Percentiles rank a stretch among this genome's conserved stretches.
phyloP scores from a whole-genome alignment of 2,329 filamentous ascomycete genomes.

The Trichoderma guizhouense region DNA sequence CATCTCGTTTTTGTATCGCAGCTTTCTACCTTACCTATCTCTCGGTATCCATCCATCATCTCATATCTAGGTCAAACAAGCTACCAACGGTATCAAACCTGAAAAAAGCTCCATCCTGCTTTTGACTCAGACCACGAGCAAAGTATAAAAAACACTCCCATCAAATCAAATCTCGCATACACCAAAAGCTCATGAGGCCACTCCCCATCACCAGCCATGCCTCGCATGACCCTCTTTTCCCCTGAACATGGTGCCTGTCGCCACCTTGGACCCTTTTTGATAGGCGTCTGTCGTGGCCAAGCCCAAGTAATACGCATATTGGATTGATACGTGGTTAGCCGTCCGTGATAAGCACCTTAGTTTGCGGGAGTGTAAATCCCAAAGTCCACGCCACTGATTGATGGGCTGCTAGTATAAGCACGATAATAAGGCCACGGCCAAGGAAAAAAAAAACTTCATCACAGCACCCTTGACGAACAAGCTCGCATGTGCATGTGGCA shows the following conservation, averaged over 20 bases:
- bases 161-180: neutral
- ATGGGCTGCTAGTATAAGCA: neutral
- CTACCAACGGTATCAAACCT: neutral
- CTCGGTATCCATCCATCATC: neutral
- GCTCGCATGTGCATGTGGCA: neutral
- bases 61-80: neutral
- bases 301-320: neutral
- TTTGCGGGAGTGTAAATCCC: neutral
- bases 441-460: neutral
- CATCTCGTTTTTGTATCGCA: neutral
- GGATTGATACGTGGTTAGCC: neutral
- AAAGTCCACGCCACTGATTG: neutral
- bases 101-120: no score
- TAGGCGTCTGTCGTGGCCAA: neutral
- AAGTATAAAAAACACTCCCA: neutral
- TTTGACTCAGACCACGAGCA: neutral
- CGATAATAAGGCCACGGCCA: neutral
- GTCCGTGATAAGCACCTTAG: constrained; percentile 1
- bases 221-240: constrained; percentile 3
- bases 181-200: neutral
- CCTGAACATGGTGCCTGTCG: constrained; percentile 8
- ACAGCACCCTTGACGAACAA: no score
- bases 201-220: constrained; percentile 2
- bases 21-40: neutral
- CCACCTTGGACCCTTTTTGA: neutral